phyloP scores from a whole-genome alignment of 805 yeast species.

The Kluyveromyces starmeri region DNA sequence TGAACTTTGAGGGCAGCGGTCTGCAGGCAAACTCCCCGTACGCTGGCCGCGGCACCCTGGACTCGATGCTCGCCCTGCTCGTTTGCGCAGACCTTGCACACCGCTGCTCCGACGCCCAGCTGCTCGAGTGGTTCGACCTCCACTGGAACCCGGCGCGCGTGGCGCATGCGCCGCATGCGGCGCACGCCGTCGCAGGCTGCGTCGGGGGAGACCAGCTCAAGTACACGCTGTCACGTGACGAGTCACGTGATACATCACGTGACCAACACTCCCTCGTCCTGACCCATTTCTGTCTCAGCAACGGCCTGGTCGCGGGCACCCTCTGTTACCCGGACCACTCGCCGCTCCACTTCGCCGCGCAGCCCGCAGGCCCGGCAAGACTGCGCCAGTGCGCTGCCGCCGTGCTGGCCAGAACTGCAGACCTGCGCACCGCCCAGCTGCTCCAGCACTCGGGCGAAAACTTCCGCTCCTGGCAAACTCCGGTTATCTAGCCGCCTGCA shows the following conservation, averaged over 20 bases:
- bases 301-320: not conserved
- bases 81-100: not conserved
- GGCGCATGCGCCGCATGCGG: not conserved
- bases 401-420: slow-evolving; percentile 5
- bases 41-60: slow-evolving; percentile 1
- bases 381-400: not conserved
- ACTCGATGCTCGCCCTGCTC: not conserved
- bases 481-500: no score
- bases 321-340: no score
- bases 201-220: not conserved
- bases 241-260: not conserved
- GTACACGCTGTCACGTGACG: not conserved
- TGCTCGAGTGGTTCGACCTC: slow-evolving; percentile 1
- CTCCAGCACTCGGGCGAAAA: slow-evolving; percentile 27
- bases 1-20: slow-evolving; percentile 2
- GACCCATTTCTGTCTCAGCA: not conserved
- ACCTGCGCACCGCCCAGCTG: slow-evolving; percentile 19
- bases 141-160: not conserved
- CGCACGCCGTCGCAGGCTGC: not conserved
- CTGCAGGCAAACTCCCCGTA: not conserved
- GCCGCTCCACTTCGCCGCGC: no score
- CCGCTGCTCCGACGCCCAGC: not conserved
- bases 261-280: not conserved
- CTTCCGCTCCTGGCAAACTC: no score
- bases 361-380: not conserved